phyloP scores from a whole-genome alignment of 176 grass and related monocot genomes.

The Hyparrhenia diplandra region DNA sequence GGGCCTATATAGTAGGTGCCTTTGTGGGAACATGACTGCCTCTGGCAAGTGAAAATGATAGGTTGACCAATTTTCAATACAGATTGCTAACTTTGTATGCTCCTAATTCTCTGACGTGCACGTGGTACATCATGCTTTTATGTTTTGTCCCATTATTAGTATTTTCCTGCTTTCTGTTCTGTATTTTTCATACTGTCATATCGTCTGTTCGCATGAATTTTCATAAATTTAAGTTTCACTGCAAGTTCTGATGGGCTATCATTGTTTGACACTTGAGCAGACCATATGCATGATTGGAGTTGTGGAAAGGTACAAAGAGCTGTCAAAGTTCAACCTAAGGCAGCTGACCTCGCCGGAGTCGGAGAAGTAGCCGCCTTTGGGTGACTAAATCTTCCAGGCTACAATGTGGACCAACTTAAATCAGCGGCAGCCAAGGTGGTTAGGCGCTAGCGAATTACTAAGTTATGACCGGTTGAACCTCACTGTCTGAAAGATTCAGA shows the following conservation, averaged over 20 bases:
- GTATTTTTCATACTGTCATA: not conserved
- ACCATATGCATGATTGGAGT: slow-evolving; percentile 89
- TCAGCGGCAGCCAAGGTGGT: slow-evolving; percentile 1
- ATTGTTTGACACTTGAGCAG: slow-evolving; percentile 38
- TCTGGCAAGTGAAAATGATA: not conserved
- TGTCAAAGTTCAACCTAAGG: slow-evolving; percentile 92
- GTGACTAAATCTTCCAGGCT: not conserved
- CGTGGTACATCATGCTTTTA: not conserved
- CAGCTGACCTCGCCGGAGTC: slow-evolving; percentile 57
- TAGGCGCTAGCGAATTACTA: not conserved
- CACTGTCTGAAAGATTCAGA: not conserved
- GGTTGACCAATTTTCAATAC: not conserved
- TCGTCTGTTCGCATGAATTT: not conserved
- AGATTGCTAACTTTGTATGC: not conserved
- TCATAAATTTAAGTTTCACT: not conserved
- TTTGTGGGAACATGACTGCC: not conserved
- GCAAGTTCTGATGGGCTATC: not conserved
- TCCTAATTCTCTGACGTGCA: not conserved
- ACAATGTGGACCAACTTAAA: not conserved
- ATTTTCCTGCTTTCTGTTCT: not conserved
- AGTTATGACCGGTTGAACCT: not conserved
- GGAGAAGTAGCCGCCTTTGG: slow-evolving; percentile 39
- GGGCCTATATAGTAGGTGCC: not conserved
- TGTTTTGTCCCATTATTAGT: not conserved
- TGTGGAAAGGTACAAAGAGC: slow-evolving; percentile 78